Percentiles rank a stretch among this genome's conserved stretches.
Conservation (phyloP, 2,329 filamentous ascomycete genomes). For the Nemania serpens region DNA sequence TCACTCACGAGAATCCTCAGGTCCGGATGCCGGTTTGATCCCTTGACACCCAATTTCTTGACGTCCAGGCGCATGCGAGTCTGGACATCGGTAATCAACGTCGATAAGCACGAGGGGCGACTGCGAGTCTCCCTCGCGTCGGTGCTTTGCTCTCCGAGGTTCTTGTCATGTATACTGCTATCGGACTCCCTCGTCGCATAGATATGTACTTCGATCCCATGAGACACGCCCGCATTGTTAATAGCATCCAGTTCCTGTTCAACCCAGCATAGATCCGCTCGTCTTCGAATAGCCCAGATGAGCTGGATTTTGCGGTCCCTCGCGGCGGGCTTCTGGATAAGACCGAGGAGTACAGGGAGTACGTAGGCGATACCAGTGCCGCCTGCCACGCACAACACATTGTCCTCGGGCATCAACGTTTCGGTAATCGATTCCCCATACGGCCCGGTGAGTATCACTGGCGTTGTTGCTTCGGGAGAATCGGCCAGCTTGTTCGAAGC, state of each 20-base stretch:
- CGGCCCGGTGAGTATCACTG: conserved; percentile 65
- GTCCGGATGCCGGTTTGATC: conserved; percentile 49
- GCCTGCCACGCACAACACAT: conserved; percentile 59
- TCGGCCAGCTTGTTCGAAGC: conserved; percentile 2
- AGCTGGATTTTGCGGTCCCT: conserved; percentile 58
- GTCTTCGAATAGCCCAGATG: conserved; percentile 66
- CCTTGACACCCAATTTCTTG: conserved; percentile 39
- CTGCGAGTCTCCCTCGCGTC: conserved; percentile 21
- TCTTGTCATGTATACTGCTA: conserved; percentile 36
- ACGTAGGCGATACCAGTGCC: conserved; percentile 64
- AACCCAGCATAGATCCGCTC: conserved; percentile 62
- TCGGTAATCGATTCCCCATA: conserved; percentile 61
- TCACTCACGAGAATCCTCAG: conserved; percentile 50
- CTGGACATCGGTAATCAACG: conserved; percentile 30
- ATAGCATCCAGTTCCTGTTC: conserved; percentile 58
- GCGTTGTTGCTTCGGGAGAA: conserved; percentile 45
- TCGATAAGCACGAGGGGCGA: conserved; percentile 27
- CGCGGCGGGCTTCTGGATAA: conserved; percentile 38
- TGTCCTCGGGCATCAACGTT: conserved; percentile 47
- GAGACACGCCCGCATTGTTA: conserved; percentile 43
- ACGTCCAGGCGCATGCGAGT: conserved; percentile 32
- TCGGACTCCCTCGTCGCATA: conserved; percentile 61
- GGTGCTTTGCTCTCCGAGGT: conserved; percentile 26
- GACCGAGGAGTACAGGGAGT: conserved; percentile 54
- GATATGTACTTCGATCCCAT: conserved; percentile 57